Base-by-base conservation (phyloP, 768 basidiomycete species). In the Lepiota venenata region DNA sequence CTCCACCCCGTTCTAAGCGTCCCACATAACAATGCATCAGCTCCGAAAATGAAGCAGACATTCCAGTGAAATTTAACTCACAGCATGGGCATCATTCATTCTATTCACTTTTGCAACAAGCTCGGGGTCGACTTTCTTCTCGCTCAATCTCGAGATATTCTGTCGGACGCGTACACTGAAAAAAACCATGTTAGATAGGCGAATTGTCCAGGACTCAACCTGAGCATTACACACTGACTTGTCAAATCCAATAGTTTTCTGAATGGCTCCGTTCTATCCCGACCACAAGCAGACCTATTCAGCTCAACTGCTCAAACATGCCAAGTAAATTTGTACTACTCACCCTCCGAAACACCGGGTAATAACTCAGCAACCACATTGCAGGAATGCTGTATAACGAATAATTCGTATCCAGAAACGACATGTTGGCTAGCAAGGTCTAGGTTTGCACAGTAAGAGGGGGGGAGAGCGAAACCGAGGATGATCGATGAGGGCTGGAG, bases 1-100 rank as follows among this genome's bases (percentile, higher is more conserved):
- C 43, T 65, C 64, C 1, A 64, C 36, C 9, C 64, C 63, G 40
- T 65, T 65, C 64, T 65, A 36, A 25, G 25, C 5, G 5, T 25
- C 5, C 53, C 44, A n/a, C 36, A 37, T 36, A 27, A 40, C 40
- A n/a, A 44, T 22, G 11, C 6, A 42, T 11, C 5, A 20, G 41
- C 9, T 11, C 32, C 8, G 32, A 32, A 32, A 29, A 32, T 8
- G 32, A 32, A 32, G 32, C 2, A 3, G 1, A 32, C 29, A 20
- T 22, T 43, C 15, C 10, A 8, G 10, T 21, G 20, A n/a, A 9
- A 22, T 20, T 8, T 2, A 7, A 47, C 46, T n/a, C n/a, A 47
- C 46, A 47, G 15, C 9, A 16, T 47, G 46, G 27, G 46, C 46
- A n/a, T 27, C 46, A 21, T 47, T 27, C 46, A 47, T 47, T 21